Percentiles rank a stretch among this genome's conserved stretches.
phyloP scores from a whole-genome alignment of 2,329 filamentous ascomycete genomes.

The Ceratocystis cubensis region DNA sequence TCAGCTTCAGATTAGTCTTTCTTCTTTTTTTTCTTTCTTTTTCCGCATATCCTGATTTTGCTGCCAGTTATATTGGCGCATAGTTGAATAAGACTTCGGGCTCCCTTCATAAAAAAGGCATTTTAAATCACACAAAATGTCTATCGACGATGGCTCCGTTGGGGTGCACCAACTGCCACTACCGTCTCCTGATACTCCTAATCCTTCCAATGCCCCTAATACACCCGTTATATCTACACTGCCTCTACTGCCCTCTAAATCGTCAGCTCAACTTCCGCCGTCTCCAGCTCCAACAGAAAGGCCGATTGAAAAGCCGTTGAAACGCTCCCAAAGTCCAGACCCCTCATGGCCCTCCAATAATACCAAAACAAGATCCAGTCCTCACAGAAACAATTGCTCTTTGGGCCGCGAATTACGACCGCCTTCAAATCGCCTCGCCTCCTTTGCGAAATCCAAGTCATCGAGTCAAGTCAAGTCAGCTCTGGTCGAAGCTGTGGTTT shows the following conservation, averaged over 20 bases:
- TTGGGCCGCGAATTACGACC: conserved; percentile 6
- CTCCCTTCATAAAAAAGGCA: not conserved
- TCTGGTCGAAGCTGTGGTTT: conserved; percentile 12
- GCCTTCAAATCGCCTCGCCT: conserved; percentile 15
- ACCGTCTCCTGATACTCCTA: conserved; percentile 6
- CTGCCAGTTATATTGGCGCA: not conserved
- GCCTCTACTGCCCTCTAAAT: not conserved
- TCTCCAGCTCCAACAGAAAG: conserved; percentile 12
- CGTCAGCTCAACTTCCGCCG: conserved; percentile 6
- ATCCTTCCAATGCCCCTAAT: not conserved
- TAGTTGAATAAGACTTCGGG: not conserved
- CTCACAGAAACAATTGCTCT: conserved; percentile 1
- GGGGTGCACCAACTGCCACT: not conserved
- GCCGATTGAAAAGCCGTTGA: conserved; percentile 10
- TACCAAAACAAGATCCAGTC: conserved; percentile 14
- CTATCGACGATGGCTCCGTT: not conserved
- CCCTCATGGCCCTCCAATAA: conserved; percentile 13
- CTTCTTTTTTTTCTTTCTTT: not conserved
- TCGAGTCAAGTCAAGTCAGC: conserved; percentile 13
- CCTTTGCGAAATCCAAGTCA: conserved; percentile 13
- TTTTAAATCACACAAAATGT: not conserved
- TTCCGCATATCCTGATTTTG: not conserved
- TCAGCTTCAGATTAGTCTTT: not conserved
- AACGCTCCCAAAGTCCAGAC: conserved; percentile 16
- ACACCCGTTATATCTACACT: not conserved